Evolutionary conservation across 208 protist genomes (phyloP).

Genomic region (Leptomonas seymouri): DNA sequence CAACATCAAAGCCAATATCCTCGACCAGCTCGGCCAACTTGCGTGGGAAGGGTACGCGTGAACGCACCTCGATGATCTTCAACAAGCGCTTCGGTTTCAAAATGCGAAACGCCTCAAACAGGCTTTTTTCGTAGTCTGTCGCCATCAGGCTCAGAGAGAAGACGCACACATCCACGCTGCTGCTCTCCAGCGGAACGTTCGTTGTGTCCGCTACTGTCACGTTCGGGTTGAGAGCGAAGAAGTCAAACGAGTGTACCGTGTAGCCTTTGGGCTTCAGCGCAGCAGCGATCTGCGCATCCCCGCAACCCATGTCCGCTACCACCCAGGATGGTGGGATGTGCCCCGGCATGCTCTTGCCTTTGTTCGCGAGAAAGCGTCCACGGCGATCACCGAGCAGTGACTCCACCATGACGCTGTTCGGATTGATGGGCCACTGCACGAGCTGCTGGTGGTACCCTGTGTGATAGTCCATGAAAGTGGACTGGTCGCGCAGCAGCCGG

Average conservation of each 20-base stretch:
- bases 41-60: conserved; percentile 78
- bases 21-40: conserved; percentile 85
- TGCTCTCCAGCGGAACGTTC: conserved; percentile 77
- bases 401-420: conserved; percentile 89
- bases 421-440: conserved; percentile 93
- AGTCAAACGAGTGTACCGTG: conserved; percentile 96
- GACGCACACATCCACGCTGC: conserved; percentile 91
- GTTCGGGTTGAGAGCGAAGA: conserved; percentile 64
- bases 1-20: conserved; percentile 83
- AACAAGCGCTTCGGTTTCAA: conserved; percentile 88
- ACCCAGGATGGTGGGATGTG: conserved; percentile 80
- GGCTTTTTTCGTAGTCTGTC: conserved; percentile 93
- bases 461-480: conserved; percentile 92
- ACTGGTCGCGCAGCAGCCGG: conserved; percentile 78
- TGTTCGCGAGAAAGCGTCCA: conserved; percentile 78
- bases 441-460: conserved; percentile 93
- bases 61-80: conserved; percentile 95
- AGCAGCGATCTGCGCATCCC: conserved; percentile 92
- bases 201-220: conserved; percentile 93
- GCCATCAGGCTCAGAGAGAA: conserved; percentile 96
- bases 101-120: conserved; percentile 93
- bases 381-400: conserved; percentile 77
- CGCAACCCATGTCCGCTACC: conserved; percentile 97
- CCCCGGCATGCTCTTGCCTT: conserved; percentile 81
- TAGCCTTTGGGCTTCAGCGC: conserved; percentile 74